Base-by-base conservation (phyloP, 768 basidiomycete species). In the Tricholoma bakamatsutake region DNA sequence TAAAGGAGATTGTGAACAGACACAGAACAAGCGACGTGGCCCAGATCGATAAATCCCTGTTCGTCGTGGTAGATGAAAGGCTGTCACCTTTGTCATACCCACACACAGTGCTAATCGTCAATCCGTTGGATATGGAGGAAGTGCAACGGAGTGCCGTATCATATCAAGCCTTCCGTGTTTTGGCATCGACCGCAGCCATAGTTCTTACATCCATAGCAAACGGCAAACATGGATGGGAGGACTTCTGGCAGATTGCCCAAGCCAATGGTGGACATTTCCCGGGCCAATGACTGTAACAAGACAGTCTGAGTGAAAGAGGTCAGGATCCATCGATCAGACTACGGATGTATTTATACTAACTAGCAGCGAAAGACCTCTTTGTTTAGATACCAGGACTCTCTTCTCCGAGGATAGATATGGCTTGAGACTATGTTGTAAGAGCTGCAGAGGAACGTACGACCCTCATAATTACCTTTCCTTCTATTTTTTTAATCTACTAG, bases 261-360 rank as follows among this genome's bases (percentile, higher is more conserved):
- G 57, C 37, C 8, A 62, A 62, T 31, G 59, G 61, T 1, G 61
- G 61, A 1, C 59, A 60, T 50, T 62, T 59, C 39, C 61, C 61
- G 15, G 61, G 61, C 13, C 54, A 62, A 34, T 62, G 33, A 58
- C 10, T 10, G 21, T 21, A 43, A 43, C 21, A 24, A 24, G 21
- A 24, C 21, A 24, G 42, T 9, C 42, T 21, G 27, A 9, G 21
- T 24, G 21, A 24, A 24, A 24, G 21, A 49, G 47, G 31, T n/a
- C 17, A 49, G 47, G 31, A 30, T 49, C 18, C 18, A 42, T 6
- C 40, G 18, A 42, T 8, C 21, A 21, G 9, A 24, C 18, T 21
- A 24, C 24, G 12, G 18, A 43, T 18, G 24, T 24, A 21, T 24
- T 24, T 1, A n/a, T 39, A 39, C n/a, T 39, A n/a, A 39, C 37